Base-by-base conservation (phyloP, 345 rosid species). In the Linum tenue region DNA sequence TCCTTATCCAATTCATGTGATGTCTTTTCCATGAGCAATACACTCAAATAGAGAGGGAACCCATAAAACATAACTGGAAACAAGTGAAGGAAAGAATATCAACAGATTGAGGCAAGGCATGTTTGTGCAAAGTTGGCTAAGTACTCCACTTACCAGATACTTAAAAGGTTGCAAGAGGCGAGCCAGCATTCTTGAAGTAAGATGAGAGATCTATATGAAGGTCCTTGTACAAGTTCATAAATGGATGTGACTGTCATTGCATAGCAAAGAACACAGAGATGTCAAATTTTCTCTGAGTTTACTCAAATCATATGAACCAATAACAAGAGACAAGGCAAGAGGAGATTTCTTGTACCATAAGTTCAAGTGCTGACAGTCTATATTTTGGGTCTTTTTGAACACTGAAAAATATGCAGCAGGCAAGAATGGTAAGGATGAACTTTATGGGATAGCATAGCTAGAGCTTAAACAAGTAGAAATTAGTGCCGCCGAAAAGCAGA, bases 171-270 rank as follows among this genome's bases (percentile, higher is more conserved):
- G 97, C 97, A 63, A 94, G 95, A 2, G 99, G 97, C 31, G 99
- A 85, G 67, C 97, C 99, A 4, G 81, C 89, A 65, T 78, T 64
- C 61, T 82, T 94, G 85, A 94, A 94, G 92, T 94, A 94, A 15
- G 89, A 78, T 16, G 92, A 71, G 3, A 94, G 95, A 75, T 94
- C 86, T 64, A 84, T 67, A 56, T 67, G 79, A 72, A 70, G 75
- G 78, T 84, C 83, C 9, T 80, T 79, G 66, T 85, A 86, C 85
- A 82, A 75, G 74, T 67, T 84, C 76, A 94, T 55, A 76, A 94
- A 94, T 41, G 89, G 92, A 75, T 83, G 92, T 62, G 64, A 62
- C 99, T 90, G 87, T 51, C 71, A 64, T 70, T 62, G 56, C 56
- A 72, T 64, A 16, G 43, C 48, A 37, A 48, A 48, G 11, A 55